Evolutionary conservation across 192 early-diverging fungal species (phyloP), one percentile per base, ranked within the genome.

Genomic region (Podila epigama): DNA sequence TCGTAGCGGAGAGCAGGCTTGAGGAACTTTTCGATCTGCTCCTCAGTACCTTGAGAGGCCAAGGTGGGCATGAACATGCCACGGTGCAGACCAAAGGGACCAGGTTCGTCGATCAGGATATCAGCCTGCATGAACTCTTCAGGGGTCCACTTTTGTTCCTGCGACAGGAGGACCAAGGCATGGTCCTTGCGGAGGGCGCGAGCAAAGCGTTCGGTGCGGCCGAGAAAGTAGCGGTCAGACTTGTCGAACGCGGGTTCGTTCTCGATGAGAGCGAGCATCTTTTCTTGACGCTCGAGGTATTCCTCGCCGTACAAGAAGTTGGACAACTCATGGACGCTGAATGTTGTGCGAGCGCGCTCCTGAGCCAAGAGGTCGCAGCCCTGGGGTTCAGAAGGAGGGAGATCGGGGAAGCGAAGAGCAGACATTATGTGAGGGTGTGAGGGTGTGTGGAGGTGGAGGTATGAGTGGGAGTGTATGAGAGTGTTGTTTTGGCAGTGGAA

Each of bases 21-120:
- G 31, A 94, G 78, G 75, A 92, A 96, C 60, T 89, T 70, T 52
- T 89, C 88, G 63, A 91, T 83, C 83, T 96, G 94, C 82, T 94
- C 94, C 15, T 83, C 84, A 0, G 87, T 90, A 18, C 87, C 89
- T 68, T 94, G 93, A 40, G 85, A 88, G 63, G 83, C 79, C 32
- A 96, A 73, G 6, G 91, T 91, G 7, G 94, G 93, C 40, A 93
- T 89, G 73, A 96, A 96, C 93, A 96, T 96, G 6, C 79, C 69
- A 7, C 85, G 84, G 63, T 96, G 93, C 54, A 96, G 86, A 37
- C 86, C 81, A 59, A 91, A 92, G 28, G 88, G 84, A n/a, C 89
- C 79, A 52, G 85, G 83, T 68, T 90, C 84, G 58, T 92, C 90
- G 12, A 86, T 83, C 22, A 87, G 60, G 48, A 83, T 70, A 60